phyloP scores from a whole-genome alignment of 176 grass and related monocot genomes.

The Aechmea fasciata region DNA sequence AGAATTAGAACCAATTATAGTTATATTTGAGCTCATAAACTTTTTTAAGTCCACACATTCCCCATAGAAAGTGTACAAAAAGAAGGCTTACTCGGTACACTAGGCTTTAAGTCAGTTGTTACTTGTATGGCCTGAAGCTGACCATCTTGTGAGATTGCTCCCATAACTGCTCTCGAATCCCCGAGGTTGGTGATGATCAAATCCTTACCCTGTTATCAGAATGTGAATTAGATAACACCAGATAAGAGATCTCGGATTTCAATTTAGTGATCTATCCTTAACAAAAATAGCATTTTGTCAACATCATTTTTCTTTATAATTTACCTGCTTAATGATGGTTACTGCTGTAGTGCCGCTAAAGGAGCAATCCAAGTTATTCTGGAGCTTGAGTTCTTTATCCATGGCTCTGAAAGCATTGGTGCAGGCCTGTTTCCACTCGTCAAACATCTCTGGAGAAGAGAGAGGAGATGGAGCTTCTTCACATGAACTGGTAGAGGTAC shows the following conservation, averaged over 20 bases:
- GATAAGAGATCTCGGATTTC: not conserved
- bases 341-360: constrained; percentile 93
- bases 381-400: constrained; percentile 78
- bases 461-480: constrained; percentile 23
- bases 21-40: constrained; percentile 1
- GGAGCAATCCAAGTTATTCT: constrained; percentile 34
- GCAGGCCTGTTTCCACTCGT: constrained; percentile 75
- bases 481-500: constrained; percentile 19
- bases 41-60: not conserved
- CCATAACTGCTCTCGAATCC: constrained; percentile 76
- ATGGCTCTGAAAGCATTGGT: constrained; percentile 54
- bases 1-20: not conserved
- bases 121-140: constrained; percentile 61
- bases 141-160: constrained; percentile 41
- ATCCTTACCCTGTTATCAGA: constrained; percentile 39
- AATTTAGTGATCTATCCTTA: not conserved
- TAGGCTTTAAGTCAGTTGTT: constrained; percentile 75
- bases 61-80: not conserved
- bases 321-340: constrained; percentile 76
- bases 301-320: not conserved
- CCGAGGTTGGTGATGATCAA: constrained; percentile 84
- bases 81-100: constrained; percentile 24
- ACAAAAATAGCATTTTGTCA: not conserved
- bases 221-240: not conserved
- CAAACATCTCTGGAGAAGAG: constrained; percentile 38